Base-by-base conservation (phyloP, 2,329 filamentous ascomycete species). In the Trichoderma pleuroti region DNA sequence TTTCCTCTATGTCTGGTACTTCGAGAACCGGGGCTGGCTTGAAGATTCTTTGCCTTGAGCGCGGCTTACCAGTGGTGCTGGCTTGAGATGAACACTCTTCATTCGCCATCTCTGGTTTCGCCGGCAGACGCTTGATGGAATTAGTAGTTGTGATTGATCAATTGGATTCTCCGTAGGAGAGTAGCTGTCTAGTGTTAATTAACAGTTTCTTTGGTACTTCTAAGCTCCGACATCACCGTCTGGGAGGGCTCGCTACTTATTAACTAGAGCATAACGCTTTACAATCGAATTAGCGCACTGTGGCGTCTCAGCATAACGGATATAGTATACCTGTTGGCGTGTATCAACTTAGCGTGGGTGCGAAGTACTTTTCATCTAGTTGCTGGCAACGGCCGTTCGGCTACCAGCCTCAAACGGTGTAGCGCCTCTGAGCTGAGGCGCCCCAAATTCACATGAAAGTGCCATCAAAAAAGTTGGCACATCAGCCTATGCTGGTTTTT, bases 1-100 rank as follows among this genome's bases (percentile, higher is more conserved):
- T 81, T 26, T 86, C 79, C 6, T 85, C 82, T 21, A 86, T 84
- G 62, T 85, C 76, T 6, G 85, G 85, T 8, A 86, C 80, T 1
- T 79, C 77, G 8, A 86, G 76, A 3, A 75, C n/a, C 6, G 81
- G 78, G 3, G 82, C 80, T 21, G 81, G 71, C 73, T 84, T 85
- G 72, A 80, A 76, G 11, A 77, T 71, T 46, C 83, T 74, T 70
- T 85, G 84, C 56, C 84, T 76, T 26, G 80, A 80, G 14, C 79
- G 76, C 14, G 80, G 79, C 49, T 72, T 75, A 18, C 70, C 66
- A 16, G 73, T 36, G 16, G 8, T 42, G 11, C 28, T 26, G 4
- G 21, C 68, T 28, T 62, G 59, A 21, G 59, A 12, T 46, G 59
- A 12, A 16, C 10, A n/a, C 24, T 46, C 36, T 42, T 8, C 34